A percentile compares a stretch with the other conserved stretches of the same genome.
Conservation (phyloP, 176 grass and related monocot genomes). For the Musa acuminata region DNA sequence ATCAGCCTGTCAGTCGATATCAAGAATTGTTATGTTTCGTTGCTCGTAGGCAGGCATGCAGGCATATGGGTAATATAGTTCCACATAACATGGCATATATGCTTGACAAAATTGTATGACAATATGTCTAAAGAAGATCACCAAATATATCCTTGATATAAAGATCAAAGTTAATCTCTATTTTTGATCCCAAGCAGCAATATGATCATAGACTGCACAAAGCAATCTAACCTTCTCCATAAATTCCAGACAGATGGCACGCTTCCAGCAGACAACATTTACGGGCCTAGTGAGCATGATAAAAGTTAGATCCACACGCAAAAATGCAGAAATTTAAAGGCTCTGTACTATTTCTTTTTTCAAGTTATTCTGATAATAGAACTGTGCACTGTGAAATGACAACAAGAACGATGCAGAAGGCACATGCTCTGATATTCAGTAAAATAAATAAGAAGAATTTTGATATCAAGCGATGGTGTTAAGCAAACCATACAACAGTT, state of each 20-base stretch:
- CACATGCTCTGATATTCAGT: no score
- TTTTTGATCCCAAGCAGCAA: background rate
- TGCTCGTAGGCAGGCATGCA: background rate
- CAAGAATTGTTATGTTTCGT: background rate
- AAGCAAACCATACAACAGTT: no score
- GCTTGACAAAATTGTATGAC: background rate
- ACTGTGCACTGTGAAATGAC: background rate
- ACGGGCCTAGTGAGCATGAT: slow-evolving; percentile 40
- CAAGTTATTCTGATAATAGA: background rate
- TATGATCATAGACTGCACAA: background rate
- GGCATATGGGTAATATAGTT: background rate
- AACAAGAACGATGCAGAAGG: background rate
- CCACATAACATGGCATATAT: background rate
- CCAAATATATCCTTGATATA: background rate
- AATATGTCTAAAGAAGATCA: background rate
- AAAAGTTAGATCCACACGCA: slow-evolving; percentile 8
- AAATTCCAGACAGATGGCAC: slow-evolving; percentile 83
- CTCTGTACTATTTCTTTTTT: background rate
- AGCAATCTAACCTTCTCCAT: slow-evolving; percentile 76
- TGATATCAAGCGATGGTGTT: no score
- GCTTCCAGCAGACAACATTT: slow-evolving; percentile 88
- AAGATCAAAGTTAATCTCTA: background rate
- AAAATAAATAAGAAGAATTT: no score
- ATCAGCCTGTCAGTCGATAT: slow-evolving; percentile 47
- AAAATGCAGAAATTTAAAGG: background rate